A percentile compares a stretch with the other conserved stretches of the same genome.
phyloP scores from a whole-genome alignment of 495 filamentous ascomycete species.

The Sporormia fimetaria region DNA sequence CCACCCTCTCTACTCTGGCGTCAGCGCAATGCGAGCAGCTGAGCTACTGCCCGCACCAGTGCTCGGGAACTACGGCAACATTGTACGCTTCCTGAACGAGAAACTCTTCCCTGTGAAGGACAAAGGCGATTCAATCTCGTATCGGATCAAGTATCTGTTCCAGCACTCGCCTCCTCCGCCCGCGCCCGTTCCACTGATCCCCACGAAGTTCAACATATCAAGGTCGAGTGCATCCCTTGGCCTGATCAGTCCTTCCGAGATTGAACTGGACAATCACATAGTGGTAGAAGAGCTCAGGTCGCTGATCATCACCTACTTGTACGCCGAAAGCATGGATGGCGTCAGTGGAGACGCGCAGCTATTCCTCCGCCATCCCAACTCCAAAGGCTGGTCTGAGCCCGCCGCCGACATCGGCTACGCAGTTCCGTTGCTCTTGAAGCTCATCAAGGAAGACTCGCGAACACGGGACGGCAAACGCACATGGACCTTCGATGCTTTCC shows the following conservation, averaged over 20 bases:
- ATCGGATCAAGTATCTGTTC: slow-evolving; percentile 7
- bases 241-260: neutral
- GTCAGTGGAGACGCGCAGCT: slow-evolving; percentile 10
- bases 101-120: slow-evolving; percentile 12
- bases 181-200: slow-evolving; percentile 2
- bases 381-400: slow-evolving; percentile 8
- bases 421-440: slow-evolving; percentile 12
- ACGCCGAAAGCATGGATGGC: slow-evolving; percentile 16
- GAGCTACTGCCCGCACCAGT: slow-evolving; percentile 16
- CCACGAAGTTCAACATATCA: neutral
- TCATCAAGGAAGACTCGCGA: slow-evolving; percentile 1
- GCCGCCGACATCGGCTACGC: slow-evolving; percentile 11
- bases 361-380: slow-evolving; percentile 7
- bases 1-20: slow-evolving; percentile 13
- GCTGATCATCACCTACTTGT: slow-evolving; percentile 12
- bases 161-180: neutral
- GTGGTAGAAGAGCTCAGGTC: slow-evolving; percentile 12
- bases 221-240: neutral
- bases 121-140: slow-evolving; percentile 4
- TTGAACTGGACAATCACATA: slow-evolving; percentile 3
- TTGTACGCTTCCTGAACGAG: slow-evolving; percentile 15
- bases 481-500: slow-evolving; percentile 17
- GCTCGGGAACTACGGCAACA: slow-evolving; percentile 10
- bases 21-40: slow-evolving; percentile 2
- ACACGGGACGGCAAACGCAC: neutral